Base-by-base conservation (phyloP, 140 eudicot species). In the Ambrosia hybrid region DNA sequence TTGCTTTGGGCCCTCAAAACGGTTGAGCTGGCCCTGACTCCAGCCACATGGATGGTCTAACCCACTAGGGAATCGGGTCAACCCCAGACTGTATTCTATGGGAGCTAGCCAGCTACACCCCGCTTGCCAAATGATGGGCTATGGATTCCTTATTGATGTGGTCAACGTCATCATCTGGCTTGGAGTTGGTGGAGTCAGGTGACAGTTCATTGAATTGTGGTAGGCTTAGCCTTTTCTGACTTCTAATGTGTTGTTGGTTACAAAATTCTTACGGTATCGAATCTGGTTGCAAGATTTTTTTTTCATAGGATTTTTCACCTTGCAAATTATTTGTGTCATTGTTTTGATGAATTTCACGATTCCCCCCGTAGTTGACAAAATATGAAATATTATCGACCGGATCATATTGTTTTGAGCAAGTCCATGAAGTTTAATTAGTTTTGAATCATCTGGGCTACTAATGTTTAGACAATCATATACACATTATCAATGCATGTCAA, bases 181-280 rank as follows among this genome's bases (percentile, higher is more conserved):
- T 51, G 99, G 99, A 64, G 92, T 90, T 52, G 99, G 99, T 67
- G 97, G 99, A 21, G 78, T 85, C 64, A 88, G 99, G 99, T 94
- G 99, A 97, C 90, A 94, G 86, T 79, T 80, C 82, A 80, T 94
- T 6, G 99, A 97, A 59, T 79, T 94, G 81, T 94, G 95, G 93
- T 93, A 88, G 85, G 78, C 49, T 34, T 93, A 88, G 85, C 75
- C 49, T 34, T 11, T 16, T 15, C 11, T 56, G 34, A 56, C 61
- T 16, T 56, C 36, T 56, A 56, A 6, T 16, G 36, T 56, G 61
- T 0, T 53, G 59, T 53, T 53, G 1, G 59, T 53, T 53, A 8
- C 59, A 14, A 53, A 15, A 14, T 53, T 3, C 13, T 0, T 16
- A 15, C 12, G 58, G 30, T 52, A n/a, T 52, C 5, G 56, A 51